Base-by-base conservation (phyloP, 2,329 filamentous ascomycete genomes). In the Stemphylium vesicarium region DNA sequence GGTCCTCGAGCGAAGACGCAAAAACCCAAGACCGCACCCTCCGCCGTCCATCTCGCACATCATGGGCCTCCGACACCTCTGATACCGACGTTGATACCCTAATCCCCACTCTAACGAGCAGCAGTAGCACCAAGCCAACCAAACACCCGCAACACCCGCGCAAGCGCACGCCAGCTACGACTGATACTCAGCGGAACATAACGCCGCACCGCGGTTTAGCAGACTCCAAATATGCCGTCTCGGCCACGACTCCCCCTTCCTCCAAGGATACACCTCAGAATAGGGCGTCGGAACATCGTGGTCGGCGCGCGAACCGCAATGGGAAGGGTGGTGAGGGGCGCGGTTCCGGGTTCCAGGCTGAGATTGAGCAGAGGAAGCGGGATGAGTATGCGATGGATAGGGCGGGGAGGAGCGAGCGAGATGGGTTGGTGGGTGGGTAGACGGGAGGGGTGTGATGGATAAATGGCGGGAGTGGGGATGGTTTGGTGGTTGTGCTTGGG, bases 1-100 rank as follows among this genome's bases (percentile, higher is more conserved):
- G 26, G 37, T 8, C 8, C 37, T 13, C 22, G 22, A 39, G 18
- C 37, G 5, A 22, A 22, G 13, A 22, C 2, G 7, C 37, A 39
- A 39, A 39, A 29, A 7, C 5, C 5, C 26, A 29, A 29, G 26
- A 10, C 26, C 9, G 10, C 18, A 22, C 12, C 24, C 18, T 11
- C 37, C 37, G 16, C 18, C 18, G n/a, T 11, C 12, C 24, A 18
- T 18, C 39, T 63, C 60, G 2, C 40, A 62, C 18, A 41, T 53
- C 24, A 35, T 53, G 45, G 48, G 35, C 50, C 4, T 60, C 63
- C 4, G 38, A 40, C 1, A 51, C 42, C 33, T 52, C 63, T 4
- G 36, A 40, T 0, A 51, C 42, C 33, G 50, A 51, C 22, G 50
- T 45, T 2, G 50, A 51, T 1, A 22, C 16, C 12, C 16, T 5